phyloP scores from a whole-genome alignment of 2,329 filamentous ascomycete species.

The Colletotrichum gloeosporioides region DNA sequence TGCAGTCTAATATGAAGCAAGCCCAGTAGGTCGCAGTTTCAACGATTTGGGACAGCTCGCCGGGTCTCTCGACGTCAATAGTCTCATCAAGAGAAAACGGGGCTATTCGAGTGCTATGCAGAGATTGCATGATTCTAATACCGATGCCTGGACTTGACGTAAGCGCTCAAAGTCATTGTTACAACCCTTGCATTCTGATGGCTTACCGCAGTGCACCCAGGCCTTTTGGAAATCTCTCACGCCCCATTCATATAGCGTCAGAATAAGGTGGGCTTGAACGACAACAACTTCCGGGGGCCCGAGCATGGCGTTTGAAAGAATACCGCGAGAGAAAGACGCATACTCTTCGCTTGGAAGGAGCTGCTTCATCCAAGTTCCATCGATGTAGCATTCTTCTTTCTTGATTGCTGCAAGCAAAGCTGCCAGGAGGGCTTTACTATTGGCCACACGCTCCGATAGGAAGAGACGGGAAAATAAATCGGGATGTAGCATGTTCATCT shows the following conservation, averaged over 20 bases:
- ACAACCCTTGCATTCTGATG: not conserved
- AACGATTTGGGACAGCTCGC: not conserved
- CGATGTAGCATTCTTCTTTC: not conserved
- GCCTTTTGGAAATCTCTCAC: not conserved
- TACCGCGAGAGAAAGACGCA: not conserved
- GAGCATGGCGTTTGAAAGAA: not conserved
- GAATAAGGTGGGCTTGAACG: not conserved
- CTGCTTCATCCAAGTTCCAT: not conserved
- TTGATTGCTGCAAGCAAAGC: not conserved
- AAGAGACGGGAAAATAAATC: not conserved
- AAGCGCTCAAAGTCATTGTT: not conserved
- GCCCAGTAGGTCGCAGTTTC: not conserved
- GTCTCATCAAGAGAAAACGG: not conserved
- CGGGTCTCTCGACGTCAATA: not conserved
- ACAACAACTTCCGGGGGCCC: not conserved
- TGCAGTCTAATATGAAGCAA: not conserved
- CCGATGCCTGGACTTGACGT: not conserved
- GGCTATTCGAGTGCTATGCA: not conserved
- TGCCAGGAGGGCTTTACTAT: not conserved
- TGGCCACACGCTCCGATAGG: not conserved
- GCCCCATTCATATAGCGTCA: not conserved
- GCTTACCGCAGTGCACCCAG: not conserved
- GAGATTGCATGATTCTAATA: not conserved
- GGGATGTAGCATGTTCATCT: not conserved
- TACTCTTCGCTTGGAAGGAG: not conserved